Evolutionary conservation across 2,329 filamentous ascomycete species (phyloP), one percentile per base, ranked within the genome.

Genomic region (Fusarium algeriense): DNA sequence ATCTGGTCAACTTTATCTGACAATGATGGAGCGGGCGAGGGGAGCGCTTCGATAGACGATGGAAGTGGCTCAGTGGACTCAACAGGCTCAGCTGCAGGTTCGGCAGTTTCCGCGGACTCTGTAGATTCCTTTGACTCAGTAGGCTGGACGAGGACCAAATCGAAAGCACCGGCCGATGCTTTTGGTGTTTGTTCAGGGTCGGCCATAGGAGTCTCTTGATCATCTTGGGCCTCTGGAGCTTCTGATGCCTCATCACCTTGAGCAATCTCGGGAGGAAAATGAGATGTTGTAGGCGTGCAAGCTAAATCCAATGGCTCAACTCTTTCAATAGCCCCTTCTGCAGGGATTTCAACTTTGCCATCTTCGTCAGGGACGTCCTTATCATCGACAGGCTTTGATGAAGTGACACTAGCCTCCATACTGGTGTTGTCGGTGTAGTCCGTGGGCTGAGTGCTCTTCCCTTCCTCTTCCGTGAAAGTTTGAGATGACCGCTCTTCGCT

Each of bases 231-330:
- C 19, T 68, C 23, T 20, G 52, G 14, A 13, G 20, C 23, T n/a
- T 69, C 59, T 2, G 8, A 28, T 15, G 38, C 59, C 26, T 66
- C 73, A 8, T 54, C 58, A 7, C 61, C 23, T 19, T 52, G 68
- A 10, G 41, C 49, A 15, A 67, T 56, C 35, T 71, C 69, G 19
- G 61, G 48, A n/a, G 55, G 43, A 26, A 63, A 26, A 26, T 74
- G 64, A 28, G 78, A 76, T 6, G 75, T 70, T 6, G 70, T 69
- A 6, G 81, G 79, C 2, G 81, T 81, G 52, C 75, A 77, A 9
- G 85, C 85, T 19, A 88, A 77, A 64, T 89, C 86, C 8, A 88
- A 75, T 5, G 85, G 83, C 50, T 87, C 85, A 3, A 86, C 82
- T 60, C 83, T 80, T 23, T 86, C 84, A 5, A 86, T 78, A n/a